phyloP scores from a whole-genome alignment of 2,329 filamentous ascomycete species.

The Lachnellula hyalina region DNA sequence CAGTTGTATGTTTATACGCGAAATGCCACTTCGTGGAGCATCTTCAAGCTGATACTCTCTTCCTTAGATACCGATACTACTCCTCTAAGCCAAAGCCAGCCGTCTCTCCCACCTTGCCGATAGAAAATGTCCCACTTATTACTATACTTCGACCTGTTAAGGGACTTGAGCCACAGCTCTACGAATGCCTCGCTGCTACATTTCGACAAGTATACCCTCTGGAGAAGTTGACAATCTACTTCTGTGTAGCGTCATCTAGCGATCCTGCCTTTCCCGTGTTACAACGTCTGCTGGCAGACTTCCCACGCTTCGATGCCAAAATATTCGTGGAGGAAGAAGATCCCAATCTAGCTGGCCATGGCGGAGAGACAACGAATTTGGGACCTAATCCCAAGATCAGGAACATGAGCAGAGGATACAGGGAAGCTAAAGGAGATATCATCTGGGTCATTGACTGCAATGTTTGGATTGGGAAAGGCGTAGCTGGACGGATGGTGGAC shows the following conservation, averaged over 20 bases:
- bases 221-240: slow-evolving; percentile 69
- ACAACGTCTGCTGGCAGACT: slow-evolving; percentile 65
- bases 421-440: slow-evolving; percentile 80
- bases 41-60: slow-evolving; percentile 5
- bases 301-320: slow-evolving; percentile 63
- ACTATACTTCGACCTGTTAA: slow-evolving; percentile 93
- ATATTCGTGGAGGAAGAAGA: slow-evolving; percentile 82
- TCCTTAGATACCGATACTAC: slow-evolving; percentile 47
- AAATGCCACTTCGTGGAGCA: background rate
- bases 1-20: slow-evolving; percentile 41
- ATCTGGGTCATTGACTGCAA: slow-evolving; percentile 97
- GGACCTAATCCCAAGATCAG: slow-evolving; percentile 98
- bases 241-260: slow-evolving; percentile 70
- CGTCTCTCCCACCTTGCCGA: slow-evolving; percentile 45
- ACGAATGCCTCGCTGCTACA: slow-evolving; percentile 84
- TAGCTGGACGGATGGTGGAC: slow-evolving; percentile 84
- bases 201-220: slow-evolving; percentile 77
- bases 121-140: slow-evolving; percentile 65
- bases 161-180: slow-evolving; percentile 81
- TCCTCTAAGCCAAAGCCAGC: slow-evolving; percentile 44
- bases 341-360: slow-evolving; percentile 54
- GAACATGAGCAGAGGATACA: slow-evolving; percentile 90
- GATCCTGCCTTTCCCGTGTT: slow-evolving; percentile 78
- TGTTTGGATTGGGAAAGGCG: slow-evolving; percentile 78
- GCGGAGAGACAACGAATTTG: slow-evolving; percentile 51